Conservation (phyloP, 257 asterid genomes). For the Solanum habrochaites region DNA sequence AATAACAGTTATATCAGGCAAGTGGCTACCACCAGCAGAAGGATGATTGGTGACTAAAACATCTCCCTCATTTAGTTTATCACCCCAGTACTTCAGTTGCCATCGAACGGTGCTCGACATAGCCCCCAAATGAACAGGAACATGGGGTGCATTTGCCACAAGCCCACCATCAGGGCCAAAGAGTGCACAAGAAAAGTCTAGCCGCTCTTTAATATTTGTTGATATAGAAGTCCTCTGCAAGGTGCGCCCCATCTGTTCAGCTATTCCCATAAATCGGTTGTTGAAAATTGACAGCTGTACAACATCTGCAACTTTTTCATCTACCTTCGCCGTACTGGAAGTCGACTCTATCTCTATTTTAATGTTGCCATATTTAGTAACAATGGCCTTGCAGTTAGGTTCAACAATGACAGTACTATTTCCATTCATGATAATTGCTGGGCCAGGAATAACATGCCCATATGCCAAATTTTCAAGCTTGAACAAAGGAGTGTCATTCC, state of each 20-base stretch:
- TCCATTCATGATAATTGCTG: conserved; percentile 89
- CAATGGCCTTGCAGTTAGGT: conserved; percentile 60
- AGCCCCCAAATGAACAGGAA: conserved; percentile 97
- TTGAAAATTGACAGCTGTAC: conserved; percentile 95
- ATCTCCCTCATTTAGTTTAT: conserved; percentile 72
- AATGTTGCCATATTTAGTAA: conserved; percentile 75
- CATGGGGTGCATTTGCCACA: conserved; percentile 98
- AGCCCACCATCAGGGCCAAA: conserved; percentile 94
- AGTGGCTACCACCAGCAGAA: conserved; percentile 93
- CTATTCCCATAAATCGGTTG: conserved; percentile 94
- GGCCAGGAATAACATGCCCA: conserved; percentile 62
- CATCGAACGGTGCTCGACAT: conserved; percentile 97
- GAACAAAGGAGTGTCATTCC: conserved; percentile 70
- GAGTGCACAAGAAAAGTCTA: conserved; percentile 95
- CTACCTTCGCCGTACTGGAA: conserved; percentile 19
- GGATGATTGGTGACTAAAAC: conserved; percentile 94
- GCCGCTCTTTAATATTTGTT: conserved; percentile 84
- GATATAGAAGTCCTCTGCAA: conserved; percentile 93
- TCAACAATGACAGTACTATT: conserved; percentile 90
- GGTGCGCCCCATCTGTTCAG: conserved; percentile 99
- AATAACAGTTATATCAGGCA: conserved; percentile 89
- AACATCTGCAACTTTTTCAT: conserved; percentile 83
- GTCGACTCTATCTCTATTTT: conserved; percentile 52
- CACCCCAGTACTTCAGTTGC: conserved; percentile 84
- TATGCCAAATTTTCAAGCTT: conserved; percentile 59